These are phyloP conservation scores for Saccharomyces hybrid DNA, from an alignment of 1,139 yeast species.

Conservation along the genomic window DNA sequence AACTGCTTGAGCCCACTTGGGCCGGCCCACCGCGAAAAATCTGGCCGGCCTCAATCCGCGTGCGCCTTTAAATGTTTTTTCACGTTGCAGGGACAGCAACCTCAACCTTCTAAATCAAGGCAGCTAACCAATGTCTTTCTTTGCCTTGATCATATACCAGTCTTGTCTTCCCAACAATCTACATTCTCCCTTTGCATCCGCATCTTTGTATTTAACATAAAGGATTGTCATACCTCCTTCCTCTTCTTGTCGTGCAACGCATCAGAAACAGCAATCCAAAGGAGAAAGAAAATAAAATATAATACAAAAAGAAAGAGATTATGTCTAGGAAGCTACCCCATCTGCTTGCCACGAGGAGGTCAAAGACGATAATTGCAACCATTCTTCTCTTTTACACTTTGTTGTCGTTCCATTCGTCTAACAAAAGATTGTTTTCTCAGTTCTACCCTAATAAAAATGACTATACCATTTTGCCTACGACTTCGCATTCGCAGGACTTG, in stretches of 20 bases:
- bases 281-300: background rate
- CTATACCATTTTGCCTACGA: constrained; percentile 18
- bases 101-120: constrained; percentile 1
- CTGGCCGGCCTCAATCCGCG: background rate
- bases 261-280: background rate
- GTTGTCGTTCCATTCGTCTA: constrained; percentile 10
- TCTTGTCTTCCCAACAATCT: background rate
- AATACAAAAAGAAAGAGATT: background rate
- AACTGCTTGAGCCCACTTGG: background rate
- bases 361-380: constrained; percentile 3
- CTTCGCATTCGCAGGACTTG: constrained; percentile 16
- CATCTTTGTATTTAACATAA: background rate
- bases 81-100: constrained; percentile 2
- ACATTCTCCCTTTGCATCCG: background rate
- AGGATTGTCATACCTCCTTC: background rate
- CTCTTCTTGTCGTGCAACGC: background rate
- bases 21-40: constrained; percentile 1
- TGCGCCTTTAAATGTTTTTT: background rate
- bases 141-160: background rate
- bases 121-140: background rate
- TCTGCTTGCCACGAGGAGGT: background rate
- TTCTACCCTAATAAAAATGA: background rate
- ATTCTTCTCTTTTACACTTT: constrained; percentile 11
- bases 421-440: constrained; percentile 5
- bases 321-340: background rate